Percentiles rank a stretch among this genome's conserved stretches.
These are phyloP conservation scores for Eucalyptus virginea DNA, from an alignment of 345 rosid genomes.

Conservation along the genomic window DNA sequence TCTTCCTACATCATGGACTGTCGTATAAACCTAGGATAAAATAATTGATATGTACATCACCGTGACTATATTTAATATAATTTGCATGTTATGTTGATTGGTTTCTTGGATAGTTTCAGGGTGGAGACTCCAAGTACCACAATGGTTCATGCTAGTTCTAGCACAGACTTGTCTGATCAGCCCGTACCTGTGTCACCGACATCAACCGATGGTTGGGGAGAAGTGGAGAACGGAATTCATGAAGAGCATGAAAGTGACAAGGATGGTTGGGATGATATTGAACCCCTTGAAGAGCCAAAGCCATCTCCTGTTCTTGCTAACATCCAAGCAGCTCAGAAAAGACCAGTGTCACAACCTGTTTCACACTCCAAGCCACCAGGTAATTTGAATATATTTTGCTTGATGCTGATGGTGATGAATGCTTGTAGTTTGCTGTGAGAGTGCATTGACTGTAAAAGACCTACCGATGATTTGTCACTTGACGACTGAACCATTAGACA, in stretches of 20 bases:
- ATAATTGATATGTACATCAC: background rate
- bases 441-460: background rate
- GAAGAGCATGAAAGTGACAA: constrained; percentile 71
- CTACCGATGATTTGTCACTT: background rate
- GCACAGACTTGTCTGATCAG: constrained; percentile 64
- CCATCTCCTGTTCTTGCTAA: constrained; percentile 66
- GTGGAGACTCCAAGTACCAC: constrained; percentile 41
- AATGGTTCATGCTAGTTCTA: constrained; percentile 40
- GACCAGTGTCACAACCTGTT: constrained; percentile 50
- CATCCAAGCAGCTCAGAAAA: constrained; percentile 93
- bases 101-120: constrained; percentile 18
- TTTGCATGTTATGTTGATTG: background rate
- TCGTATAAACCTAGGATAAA: background rate
- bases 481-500: background rate
- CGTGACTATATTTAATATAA: background rate
- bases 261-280: constrained; percentile 97
- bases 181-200: constrained; percentile 75
- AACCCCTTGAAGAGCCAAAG: constrained; percentile 86
- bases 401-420: background rate
- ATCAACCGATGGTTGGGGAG: constrained; percentile 99
- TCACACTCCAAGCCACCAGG: constrained; percentile 67
- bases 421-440: background rate
- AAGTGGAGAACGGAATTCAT: constrained; percentile 66
- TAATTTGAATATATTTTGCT: background rate
- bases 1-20: background rate